A percentile compares a stretch with the other conserved stretches of the same genome.
Evolutionary conservation across 1,284 basidiomycete species (phyloP).

Genomic region (Ceratobasidium sp.): DNA sequence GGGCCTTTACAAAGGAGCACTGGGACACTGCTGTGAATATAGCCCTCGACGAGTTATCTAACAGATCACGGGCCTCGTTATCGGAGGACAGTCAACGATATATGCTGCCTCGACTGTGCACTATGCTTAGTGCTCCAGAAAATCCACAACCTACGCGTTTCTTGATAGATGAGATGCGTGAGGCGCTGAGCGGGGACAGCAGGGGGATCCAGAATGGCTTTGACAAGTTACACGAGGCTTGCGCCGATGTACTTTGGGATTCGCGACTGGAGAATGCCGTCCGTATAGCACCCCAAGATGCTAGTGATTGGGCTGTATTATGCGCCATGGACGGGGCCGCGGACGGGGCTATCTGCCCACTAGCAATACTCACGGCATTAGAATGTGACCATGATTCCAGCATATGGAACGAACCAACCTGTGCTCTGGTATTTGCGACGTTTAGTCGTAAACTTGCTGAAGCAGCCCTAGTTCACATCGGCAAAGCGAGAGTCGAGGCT

Average conservation of each 20-base stretch:
- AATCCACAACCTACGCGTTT: not conserved
- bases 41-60: not conserved
- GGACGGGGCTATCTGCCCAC: not conserved
- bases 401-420: not conserved
- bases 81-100: not conserved
- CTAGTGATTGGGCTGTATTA: not conserved
- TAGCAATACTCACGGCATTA: not conserved
- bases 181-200: not conserved
- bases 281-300: not conserved
- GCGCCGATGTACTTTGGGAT: not conserved
- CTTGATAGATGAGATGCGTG: not conserved
- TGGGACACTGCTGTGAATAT: not conserved
- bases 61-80: not conserved
- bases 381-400: not conserved
- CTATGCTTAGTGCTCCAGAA: not conserved
- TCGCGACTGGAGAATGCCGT: not conserved
- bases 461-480: not conserved
- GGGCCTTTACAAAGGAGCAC: not conserved
- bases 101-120: not conserved
- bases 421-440: not conserved
- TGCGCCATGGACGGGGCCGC: not conserved
- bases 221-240: not conserved
- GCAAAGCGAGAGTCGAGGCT: not conserved
- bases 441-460: not conserved
- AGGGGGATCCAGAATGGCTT: too few relatives aligned